Conservation (phyloP, 140 eudicot species). For the Flaveria floridana region DNA sequence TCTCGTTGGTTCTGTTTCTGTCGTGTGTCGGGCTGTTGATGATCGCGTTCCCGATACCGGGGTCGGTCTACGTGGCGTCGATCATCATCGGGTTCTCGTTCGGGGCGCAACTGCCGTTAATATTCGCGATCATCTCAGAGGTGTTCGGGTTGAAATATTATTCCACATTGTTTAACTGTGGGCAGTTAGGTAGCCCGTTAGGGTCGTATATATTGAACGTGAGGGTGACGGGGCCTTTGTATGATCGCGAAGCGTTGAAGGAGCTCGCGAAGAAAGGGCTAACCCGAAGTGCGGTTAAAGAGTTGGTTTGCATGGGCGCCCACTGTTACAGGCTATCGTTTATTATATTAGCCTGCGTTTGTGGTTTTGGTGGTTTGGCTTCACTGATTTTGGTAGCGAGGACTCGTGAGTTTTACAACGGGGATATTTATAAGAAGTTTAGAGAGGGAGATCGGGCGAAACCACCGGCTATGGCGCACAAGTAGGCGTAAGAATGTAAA, state of each 20-base stretch:
- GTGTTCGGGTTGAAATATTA: constrained; percentile 58
- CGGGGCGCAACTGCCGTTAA: constrained; percentile 53
- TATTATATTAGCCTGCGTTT: constrained; percentile 39
- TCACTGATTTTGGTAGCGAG: constrained; percentile 43
- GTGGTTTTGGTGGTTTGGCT: constrained; percentile 40
- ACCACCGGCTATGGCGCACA: not conserved
- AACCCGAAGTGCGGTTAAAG: constrained; percentile 37
- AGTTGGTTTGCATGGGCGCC: constrained; percentile 50
- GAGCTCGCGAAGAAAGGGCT: constrained; percentile 44
- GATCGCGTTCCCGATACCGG: constrained; percentile 47
- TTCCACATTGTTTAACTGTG: constrained; percentile 55
- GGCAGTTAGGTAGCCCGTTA: constrained; percentile 57
- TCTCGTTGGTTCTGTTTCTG: constrained; percentile 37
- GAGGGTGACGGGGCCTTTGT: constrained; percentile 42
- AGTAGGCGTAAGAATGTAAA: not conserved
- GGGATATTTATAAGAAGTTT: constrained; percentile 51
- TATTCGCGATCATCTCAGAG: constrained; percentile 53
- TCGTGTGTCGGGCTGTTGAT: constrained; percentile 44
- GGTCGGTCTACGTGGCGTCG: constrained; percentile 52
- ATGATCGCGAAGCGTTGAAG: constrained; percentile 59
- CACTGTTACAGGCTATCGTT: constrained; percentile 45
- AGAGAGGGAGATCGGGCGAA: constrained; percentile 24
- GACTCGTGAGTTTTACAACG: constrained; percentile 48
- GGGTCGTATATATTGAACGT: constrained; percentile 58
- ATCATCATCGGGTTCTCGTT: constrained; percentile 57